A percentile compares a stretch with the other conserved stretches of the same genome.
Evolutionary conservation across 208 protist genomes (phyloP).

Genomic region (Angomonas ambiguus): DNA sequence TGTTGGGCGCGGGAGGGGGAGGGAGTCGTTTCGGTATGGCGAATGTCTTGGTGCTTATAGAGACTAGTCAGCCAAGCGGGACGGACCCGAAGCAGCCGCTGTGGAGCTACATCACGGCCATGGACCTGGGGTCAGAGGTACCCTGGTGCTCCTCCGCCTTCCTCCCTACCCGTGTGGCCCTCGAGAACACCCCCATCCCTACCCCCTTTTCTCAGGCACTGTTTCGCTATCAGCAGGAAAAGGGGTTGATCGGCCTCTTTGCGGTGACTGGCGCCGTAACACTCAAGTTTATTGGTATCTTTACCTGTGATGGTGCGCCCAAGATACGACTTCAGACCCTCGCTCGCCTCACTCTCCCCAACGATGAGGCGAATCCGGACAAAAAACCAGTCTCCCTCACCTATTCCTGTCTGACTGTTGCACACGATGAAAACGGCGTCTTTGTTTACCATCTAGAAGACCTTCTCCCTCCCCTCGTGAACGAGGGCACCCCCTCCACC

Average conservation of each 20-base stretch:
- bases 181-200: slow-evolving; percentile 7
- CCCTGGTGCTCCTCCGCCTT: slow-evolving; percentile 77
- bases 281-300: neutral
- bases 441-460: slow-evolving; percentile 38
- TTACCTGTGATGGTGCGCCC: neutral
- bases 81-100: slow-evolving; percentile 9
- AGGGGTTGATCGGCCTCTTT: neutral
- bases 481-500: slow-evolving; percentile 7
- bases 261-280: neutral
- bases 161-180: slow-evolving; percentile 51
- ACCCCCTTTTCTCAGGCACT: neutral
- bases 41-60: slow-evolving; percentile 56
- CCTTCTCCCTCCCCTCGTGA: slow-evolving; percentile 31
- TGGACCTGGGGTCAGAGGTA: slow-evolving; percentile 68
- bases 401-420: slow-evolving; percentile 50
- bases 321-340: slow-evolving; percentile 31
- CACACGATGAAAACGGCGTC: slow-evolving; percentile 68
- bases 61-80: neutral
- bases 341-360: slow-evolving; percentile 50
- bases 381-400: slow-evolving; percentile 81
- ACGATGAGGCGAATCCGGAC: slow-evolving; percentile 64
- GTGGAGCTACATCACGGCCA: slow-evolving; percentile 49
- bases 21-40: slow-evolving; percentile 82
- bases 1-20: slow-evolving; percentile 76
- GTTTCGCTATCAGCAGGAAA: neutral